These are phyloP conservation scores for Ascochyta viciae-villosae DNA, from an alignment of 2,329 filamentous ascomycete species.

Conservation along the genomic window DNA sequence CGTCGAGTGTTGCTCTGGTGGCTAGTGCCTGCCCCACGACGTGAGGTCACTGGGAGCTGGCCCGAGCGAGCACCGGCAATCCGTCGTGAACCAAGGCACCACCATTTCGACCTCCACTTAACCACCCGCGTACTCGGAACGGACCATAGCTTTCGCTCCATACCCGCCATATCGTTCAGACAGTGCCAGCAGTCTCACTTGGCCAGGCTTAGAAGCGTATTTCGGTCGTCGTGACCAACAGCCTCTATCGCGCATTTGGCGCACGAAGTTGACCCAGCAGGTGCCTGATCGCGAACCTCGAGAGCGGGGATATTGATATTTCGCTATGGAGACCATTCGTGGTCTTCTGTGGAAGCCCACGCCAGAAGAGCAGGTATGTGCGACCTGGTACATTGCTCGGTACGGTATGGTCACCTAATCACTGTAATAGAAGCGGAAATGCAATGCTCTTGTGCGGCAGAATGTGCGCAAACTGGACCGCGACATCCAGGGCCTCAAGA, in stretches of 20 bases:
- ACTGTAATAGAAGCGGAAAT: constrained; percentile 81
- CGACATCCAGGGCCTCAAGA: constrained; percentile 80
- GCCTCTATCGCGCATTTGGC: constrained; percentile 3
- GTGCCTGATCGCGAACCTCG: not conserved
- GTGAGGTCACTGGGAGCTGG: constrained; percentile 36
- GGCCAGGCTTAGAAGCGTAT: not conserved
- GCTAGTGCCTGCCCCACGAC: constrained; percentile 36
- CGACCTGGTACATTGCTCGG: not conserved
- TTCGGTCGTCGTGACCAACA: not conserved
- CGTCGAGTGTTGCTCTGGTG: constrained; percentile 1
- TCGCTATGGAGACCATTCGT: constrained; percentile 82
- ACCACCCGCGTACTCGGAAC: not conserved
- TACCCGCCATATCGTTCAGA: not conserved
- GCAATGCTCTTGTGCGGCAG: constrained; percentile 84
- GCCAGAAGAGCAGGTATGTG: constrained; percentile 82
- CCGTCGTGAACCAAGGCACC: constrained; percentile 30
- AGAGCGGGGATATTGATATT: not conserved
- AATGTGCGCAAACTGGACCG: constrained; percentile 96
- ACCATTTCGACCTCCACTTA: constrained; percentile 18
- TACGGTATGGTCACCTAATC: constrained; percentile 19
- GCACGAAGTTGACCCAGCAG: constrained; percentile 1
- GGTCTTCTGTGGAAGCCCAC: constrained; percentile 90
- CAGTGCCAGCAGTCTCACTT: not conserved
- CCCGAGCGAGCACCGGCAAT: constrained; percentile 21
- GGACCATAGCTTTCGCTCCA: not conserved